Base-by-base conservation (phyloP, 345 rosid genomes). In the Eucalyptus camaldulensis region DNA sequence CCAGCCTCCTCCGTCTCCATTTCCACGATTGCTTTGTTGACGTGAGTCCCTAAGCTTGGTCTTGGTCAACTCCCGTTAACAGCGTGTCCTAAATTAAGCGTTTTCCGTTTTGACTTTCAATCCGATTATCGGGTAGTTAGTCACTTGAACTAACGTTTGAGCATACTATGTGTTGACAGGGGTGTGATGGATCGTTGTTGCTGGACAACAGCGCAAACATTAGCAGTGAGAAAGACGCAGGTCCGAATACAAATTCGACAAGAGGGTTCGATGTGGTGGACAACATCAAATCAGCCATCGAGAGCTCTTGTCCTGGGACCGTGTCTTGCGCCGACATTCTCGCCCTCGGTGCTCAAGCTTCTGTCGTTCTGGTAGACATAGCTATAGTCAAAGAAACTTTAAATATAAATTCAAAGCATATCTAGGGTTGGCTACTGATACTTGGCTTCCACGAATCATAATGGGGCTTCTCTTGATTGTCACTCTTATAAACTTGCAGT, bases 1-100 rank as follows among this genome's bases (percentile, higher is more conserved):
- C 97, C 80, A 97, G 96, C 90, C 97, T 97, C 19, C 92, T 92
- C 89, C 96, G 99, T 25, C 96, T 97, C 89, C 98, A 96, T 89
- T 96, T 97, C 91, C 98, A 97, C 80, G 99, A 97, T 88, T 97
- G 99, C 89, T 97, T 97, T 69, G 97, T 97, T 49, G 37, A 97
- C 88, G 99, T 96, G 93, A 89, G 87, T 27, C 29, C 43, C 9
- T 40, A 2, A 40, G 47, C 47, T 76, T 10, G 83, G 47, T 40
- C 47, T 76, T 21, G 83, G 83, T 21, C 83, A 22, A 10, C 25
- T 76, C 29, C 83, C 47, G 8, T 19, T 40, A 76, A 76, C 15
- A 12, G 83, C 15, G 4, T 37, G 27, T 40, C 83, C 83, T 40
- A 40, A 37, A 76, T 40, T 13, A 11, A 7, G 2, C 83, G 24